Evolutionary conservation across 2,329 filamentous ascomycete species (phyloP).

Genomic region (Aspergillus ochraceus): DNA sequence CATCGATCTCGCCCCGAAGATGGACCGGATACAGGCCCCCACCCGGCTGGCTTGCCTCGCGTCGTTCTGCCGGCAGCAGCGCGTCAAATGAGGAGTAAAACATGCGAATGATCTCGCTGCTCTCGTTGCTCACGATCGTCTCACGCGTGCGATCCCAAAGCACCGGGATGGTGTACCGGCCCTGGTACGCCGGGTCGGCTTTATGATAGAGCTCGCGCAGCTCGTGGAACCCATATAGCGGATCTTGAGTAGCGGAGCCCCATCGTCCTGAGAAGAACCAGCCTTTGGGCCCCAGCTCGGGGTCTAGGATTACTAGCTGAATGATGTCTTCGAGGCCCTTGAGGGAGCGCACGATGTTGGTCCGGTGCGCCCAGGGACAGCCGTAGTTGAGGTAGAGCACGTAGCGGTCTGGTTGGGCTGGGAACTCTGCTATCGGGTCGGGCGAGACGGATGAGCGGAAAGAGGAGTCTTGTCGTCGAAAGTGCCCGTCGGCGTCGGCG

Average conservation of each 20-base stretch:
- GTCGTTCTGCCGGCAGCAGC: slow-evolving; percentile 58
- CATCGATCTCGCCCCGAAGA: slow-evolving; percentile 67
- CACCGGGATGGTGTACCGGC: slow-evolving; percentile 78
- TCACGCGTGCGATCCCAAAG: slow-evolving; percentile 75
- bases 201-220: slow-evolving; percentile 75
- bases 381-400: slow-evolving; percentile 61
- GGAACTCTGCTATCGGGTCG: slow-evolving; percentile 53
- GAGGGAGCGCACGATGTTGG: slow-evolving; percentile 48
- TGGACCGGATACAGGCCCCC: slow-evolving; percentile 66
- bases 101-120: slow-evolving; percentile 84
- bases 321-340: slow-evolving; percentile 54
- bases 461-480: slow-evolving; percentile 52
- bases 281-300: slow-evolving; percentile 48
- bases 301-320: slow-evolving; percentile 47
- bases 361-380: slow-evolving; percentile 64
- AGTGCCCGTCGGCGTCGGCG: slow-evolving; percentile 51
- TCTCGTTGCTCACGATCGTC: slow-evolving; percentile 84
- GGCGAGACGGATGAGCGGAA: slow-evolving; percentile 60
- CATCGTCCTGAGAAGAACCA: slow-evolving; percentile 74
- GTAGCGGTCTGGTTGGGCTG: slow-evolving; percentile 61
- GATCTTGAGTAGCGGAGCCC: slow-evolving; percentile 61
- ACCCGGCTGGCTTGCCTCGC: slow-evolving; percentile 51
- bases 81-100: slow-evolving; percentile 74
- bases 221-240: slow-evolving; percentile 68
- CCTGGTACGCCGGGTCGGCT: slow-evolving; percentile 66